Evolutionary conservation across 371 early-diverging fungal genomes (phyloP).

Genomic region (Mortierella sp.): DNA sequence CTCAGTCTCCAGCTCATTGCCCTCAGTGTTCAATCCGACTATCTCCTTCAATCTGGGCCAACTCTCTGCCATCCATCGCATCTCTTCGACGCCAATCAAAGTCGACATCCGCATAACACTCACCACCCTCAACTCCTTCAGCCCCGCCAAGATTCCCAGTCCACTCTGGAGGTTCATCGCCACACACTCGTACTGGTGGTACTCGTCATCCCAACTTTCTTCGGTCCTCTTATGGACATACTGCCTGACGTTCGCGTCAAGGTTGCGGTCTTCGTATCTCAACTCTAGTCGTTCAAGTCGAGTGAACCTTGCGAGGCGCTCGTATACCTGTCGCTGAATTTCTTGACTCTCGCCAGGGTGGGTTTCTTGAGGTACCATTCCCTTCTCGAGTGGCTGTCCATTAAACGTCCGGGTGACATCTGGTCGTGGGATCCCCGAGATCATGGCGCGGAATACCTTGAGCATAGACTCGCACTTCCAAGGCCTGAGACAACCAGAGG

Average conservation of each 20-base stretch:
- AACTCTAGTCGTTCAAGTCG: not conserved
- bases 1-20: not conserved
- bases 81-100: not conserved
- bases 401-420: not conserved
- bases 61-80: not conserved
- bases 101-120: not conserved
- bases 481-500: no score
- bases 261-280: not conserved
- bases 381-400: not conserved
- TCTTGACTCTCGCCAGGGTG: not conserved
- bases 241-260: no score
- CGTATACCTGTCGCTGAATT: not conserved
- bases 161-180: not conserved
- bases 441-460: no score
- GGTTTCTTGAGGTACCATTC: not conserved
- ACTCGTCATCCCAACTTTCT: not conserved
- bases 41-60: not conserved
- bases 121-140: not conserved
- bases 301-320: not conserved
- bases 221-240: no score
- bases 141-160: not conserved
- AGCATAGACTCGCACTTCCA: no score
- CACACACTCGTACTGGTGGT: not conserved
- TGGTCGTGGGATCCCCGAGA: no score
- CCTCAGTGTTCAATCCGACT: not conserved